Base-by-base conservation (phyloP, 306 rosid species). In the Psophocarpus tetragonolobus region DNA sequence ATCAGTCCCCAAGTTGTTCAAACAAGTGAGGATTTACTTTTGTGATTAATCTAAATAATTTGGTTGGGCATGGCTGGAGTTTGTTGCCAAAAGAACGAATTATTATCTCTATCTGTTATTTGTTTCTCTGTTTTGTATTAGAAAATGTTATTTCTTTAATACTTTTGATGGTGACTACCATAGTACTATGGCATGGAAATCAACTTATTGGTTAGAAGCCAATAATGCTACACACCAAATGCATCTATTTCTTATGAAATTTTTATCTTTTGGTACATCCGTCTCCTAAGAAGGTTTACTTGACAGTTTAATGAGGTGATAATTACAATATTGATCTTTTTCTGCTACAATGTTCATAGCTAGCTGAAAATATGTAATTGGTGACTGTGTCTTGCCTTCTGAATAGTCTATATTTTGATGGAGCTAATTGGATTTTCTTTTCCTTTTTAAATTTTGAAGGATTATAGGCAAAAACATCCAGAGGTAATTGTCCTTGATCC, bases 401-500 rank as follows among this genome's bases (percentile, higher is more conserved):
- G 14, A 65, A 4, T 66, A 47, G 66, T 61, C 20, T 87, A 57
- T 63, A 68, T 51, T 58, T 44, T 44, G 63, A 29, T 54, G 63
- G 57, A 39, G 77, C 75, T 82, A 32, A 73, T 79, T 72, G 42
- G 64, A 21, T 42, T 61, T 27, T 42, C 33, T 15, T 5, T 45
- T 27, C 21, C 29, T 5, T 53, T 26, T 42, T 6, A 60, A n/a
- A 62, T 77, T 78, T 48, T 66, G 70, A 85, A 87, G 91, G 89
- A 87, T 75, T 87, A 74, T 71, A 71, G 82, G 69, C 74, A 74
- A 83, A 83, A 65, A 60, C 81, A 80, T 81, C 86, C 87, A 24
- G 87, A 87, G 61, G 89, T 87, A 29, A 30, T 63, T 14, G 69
- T 87, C 13, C 78, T 85, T 67, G 91, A 87, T 81, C 87, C 87